A percentile compares a stretch with the other conserved stretches of the same genome.
phyloP scores from a whole-genome alignment of 73 alveolate species.

The Blepharisma japonicum region DNA sequence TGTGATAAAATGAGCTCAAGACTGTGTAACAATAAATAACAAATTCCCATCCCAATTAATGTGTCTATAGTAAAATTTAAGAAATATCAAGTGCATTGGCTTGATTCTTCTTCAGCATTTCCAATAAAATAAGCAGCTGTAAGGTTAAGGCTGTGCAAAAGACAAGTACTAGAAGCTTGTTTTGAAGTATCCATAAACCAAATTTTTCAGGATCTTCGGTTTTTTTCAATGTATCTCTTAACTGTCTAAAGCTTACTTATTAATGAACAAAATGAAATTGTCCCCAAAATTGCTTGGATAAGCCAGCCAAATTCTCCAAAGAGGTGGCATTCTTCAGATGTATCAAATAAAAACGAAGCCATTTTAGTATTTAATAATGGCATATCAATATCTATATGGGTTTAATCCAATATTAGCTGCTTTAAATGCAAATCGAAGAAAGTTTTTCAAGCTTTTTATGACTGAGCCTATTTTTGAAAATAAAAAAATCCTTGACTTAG shows the following conservation, averaged over 20 bases:
- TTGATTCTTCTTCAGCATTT: constrained; percentile 35
- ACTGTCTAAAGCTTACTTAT: neutral
- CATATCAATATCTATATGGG: constrained; percentile 57
- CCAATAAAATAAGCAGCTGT: constrained; percentile 38
- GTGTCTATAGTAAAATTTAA: constrained; percentile 53
- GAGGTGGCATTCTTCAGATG: neutral
- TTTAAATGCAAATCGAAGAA: constrained; percentile 56
- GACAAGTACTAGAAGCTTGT: constrained; percentile 47
- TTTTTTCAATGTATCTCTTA: constrained; percentile 24
- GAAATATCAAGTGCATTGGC: constrained; percentile 66
- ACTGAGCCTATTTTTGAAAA: constrained; percentile 44
- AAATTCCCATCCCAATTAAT: constrained; percentile 42
- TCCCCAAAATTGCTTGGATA: neutral
- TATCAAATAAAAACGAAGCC: too few species aligned
- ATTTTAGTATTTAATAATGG: neutral
- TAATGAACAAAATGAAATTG: constrained; percentile 17
- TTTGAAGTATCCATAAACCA: constrained; percentile 50
- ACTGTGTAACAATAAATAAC: constrained; percentile 32
- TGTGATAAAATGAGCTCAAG: too few species aligned
- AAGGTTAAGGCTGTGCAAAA: constrained; percentile 54
- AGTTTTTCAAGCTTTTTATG: constrained; percentile 45
- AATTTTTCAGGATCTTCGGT: neutral
- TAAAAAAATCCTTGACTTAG: constrained; percentile 46
- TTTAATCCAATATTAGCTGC: constrained; percentile 71
- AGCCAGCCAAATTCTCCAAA: constrained; percentile 31